These are phyloP conservation scores for Cutaneotrichosporon spelunceum DNA, from an alignment of 1,284 basidiomycete genomes.

Conservation along the genomic window DNA sequence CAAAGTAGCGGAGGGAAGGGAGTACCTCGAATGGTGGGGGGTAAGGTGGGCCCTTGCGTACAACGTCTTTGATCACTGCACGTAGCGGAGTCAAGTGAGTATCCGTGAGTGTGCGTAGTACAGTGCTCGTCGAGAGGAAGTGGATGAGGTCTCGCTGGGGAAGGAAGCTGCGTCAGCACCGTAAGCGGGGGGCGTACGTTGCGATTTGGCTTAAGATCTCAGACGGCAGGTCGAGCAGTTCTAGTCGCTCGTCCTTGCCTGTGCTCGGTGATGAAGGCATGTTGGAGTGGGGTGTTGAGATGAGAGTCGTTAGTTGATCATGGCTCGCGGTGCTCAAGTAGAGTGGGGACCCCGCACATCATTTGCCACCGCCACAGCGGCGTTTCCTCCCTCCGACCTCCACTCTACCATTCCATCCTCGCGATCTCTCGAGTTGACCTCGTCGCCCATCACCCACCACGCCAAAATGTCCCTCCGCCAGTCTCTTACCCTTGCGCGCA, in stretches of 20 bases:
- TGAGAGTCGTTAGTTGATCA: neutral
- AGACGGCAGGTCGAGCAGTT: conserved; percentile 37
- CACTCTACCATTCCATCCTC: neutral
- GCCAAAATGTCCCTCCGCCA: conserved; percentile 26
- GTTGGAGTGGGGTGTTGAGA: neutral
- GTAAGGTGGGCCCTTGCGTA: conserved; percentile 36
- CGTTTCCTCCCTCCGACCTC: conserved; percentile 7
- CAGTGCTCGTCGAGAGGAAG: conserved; percentile 36
- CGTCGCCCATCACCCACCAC: neutral
- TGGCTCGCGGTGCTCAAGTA: neutral
- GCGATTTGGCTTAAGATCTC: conserved; percentile 43
- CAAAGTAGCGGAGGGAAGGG: conserved; percentile 35
- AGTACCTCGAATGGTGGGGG: conserved; percentile 33
- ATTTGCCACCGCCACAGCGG: conserved; percentile 22
- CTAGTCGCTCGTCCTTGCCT: conserved; percentile 2
- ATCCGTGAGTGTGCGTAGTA: conserved; percentile 32
- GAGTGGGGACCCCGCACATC: neutral
- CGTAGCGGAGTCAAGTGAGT: conserved; percentile 41
- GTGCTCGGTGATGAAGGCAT: conserved; percentile 10
- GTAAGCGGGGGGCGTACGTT: conserved; percentile 17
- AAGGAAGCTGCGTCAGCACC: conserved; percentile 29
- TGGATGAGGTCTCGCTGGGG: conserved; percentile 32
- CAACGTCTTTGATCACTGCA: conserved; percentile 21
- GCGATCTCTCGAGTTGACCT: neutral
- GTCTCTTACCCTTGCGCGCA: conserved; percentile 15